phyloP scores from a whole-genome alignment of 345 rosid genomes.

The Angophora floribunda region DNA sequence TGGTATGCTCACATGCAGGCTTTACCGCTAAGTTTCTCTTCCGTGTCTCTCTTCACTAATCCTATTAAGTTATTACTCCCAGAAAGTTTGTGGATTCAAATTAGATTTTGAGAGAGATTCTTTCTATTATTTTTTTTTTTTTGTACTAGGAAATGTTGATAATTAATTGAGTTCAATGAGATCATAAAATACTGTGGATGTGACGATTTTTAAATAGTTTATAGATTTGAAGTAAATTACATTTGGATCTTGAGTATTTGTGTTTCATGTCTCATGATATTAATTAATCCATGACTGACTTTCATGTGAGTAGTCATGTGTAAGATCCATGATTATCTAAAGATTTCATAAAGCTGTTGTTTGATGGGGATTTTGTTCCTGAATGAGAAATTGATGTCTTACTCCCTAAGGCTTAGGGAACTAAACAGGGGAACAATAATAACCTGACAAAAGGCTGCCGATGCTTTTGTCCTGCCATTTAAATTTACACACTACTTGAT shows the following conservation, averaged over 20 bases:
- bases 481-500: background rate
- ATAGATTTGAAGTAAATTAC: background rate
- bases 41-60: background rate
- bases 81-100: background rate
- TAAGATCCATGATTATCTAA: background rate
- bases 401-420: background rate
- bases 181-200: background rate
- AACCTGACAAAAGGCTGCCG: background rate
- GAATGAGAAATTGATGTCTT: background rate
- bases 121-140: background rate
- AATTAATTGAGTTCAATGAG: background rate
- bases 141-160: background rate
- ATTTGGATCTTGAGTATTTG: background rate
- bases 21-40: background rate
- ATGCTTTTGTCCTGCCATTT: background rate
- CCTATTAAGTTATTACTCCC: background rate
- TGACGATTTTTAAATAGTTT: background rate
- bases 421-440: background rate
- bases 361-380: background rate
- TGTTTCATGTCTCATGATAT: background rate
- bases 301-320: background rate
- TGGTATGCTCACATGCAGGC: background rate
- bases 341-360: background rate
- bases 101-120: background rate
- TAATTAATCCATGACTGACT: background rate